Percentiles rank a stretch among this genome's conserved stretches.
phyloP scores from a whole-genome alignment of 2,329 filamentous ascomycete genomes.

The Magnaporthiopsis poae region DNA sequence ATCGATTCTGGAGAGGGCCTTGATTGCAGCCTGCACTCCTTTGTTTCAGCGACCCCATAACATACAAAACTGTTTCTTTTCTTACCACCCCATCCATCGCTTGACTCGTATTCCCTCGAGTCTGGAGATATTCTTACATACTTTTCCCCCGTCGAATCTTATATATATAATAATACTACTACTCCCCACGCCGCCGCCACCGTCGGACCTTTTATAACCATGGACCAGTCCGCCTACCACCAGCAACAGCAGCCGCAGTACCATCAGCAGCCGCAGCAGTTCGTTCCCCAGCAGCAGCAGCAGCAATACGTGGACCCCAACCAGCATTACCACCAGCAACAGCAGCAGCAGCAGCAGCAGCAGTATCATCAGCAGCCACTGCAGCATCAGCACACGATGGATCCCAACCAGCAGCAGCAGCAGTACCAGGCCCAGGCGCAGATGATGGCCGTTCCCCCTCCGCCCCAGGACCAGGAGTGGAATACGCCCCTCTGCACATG shows the following conservation, averaged over 20 bases:
- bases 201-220: not conserved
- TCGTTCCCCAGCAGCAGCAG: no score
- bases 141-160: not conserved
- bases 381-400: not conserved
- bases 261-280: conserved; percentile 6
- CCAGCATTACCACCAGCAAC: conserved; percentile 7
- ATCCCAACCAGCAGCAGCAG: conserved; percentile 14
- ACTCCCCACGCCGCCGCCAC: not conserved
- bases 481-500: conserved; percentile 29
- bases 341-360: conserved; percentile 2
- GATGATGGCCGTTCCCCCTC: not conserved
- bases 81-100: not conserved
- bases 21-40: not conserved
- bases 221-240: conserved; percentile 14
- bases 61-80: not conserved
- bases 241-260: conserved; percentile 15
- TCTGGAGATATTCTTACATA: not conserved
- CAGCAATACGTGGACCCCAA: not conserved
- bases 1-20: no score
- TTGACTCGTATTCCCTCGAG: not conserved
- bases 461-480: conserved; percentile 23
- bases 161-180: not conserved
- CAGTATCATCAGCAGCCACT: not conserved
- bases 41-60: not conserved
- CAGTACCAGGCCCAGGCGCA: conserved; percentile 6